Base-by-base conservation (phyloP, 2,329 filamentous ascomycete species). In the Colletotrichum lindemuthianum region DNA sequence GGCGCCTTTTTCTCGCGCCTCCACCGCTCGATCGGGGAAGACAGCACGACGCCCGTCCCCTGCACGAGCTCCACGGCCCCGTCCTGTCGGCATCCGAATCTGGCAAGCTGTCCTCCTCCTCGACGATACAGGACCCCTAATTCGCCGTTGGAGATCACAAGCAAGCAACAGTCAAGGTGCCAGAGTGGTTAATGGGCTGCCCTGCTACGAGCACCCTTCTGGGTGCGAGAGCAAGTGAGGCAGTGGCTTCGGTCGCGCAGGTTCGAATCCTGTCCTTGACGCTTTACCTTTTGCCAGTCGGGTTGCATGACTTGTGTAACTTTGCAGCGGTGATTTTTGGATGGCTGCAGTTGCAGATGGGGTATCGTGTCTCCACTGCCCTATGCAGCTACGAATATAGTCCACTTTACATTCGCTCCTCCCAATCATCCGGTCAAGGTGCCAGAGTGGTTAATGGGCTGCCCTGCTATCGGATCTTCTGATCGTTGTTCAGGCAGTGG, bases 361-460 rank as follows among this genome's bases (percentile, higher is more conserved):
- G 24, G 24, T 24, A 24, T 4, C 24, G 5, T 24, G 5, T 24
- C 24, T 4, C 24, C 24, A 24, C 3, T 24, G 24, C 4, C 2
- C 24, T 5, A 24, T 24, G 24, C 24, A 24, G 24, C 2, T 24
- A 24, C 24, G 24, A 1, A 1, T 24, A 24, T 24, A 24, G 24
- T 24, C 2, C 24, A 24, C 24, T 24, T 24, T 24, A 24, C 24
- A 24, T 24, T 3, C 24, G 2, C 5, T 1, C 1, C 5, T 24
- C 4, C 5, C 24, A 24, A 24, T 24, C 24, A 24, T 24, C 5
- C 24, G 24, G 24, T 64, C 60, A 60, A 64, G 48, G 60, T 64
- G 60, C 60, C 56, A 60, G 63, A 65, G 63, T 65, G 63, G 63
- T 65, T 65, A 65, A 65, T 65, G 63, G 58, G 63, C 63, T 65